Percentiles rank a stretch among this genome's conserved stretches.
Evolutionary conservation across 2,329 filamentous ascomycete genomes (phyloP).

Genomic region (Dichotomopilus funicola): DNA sequence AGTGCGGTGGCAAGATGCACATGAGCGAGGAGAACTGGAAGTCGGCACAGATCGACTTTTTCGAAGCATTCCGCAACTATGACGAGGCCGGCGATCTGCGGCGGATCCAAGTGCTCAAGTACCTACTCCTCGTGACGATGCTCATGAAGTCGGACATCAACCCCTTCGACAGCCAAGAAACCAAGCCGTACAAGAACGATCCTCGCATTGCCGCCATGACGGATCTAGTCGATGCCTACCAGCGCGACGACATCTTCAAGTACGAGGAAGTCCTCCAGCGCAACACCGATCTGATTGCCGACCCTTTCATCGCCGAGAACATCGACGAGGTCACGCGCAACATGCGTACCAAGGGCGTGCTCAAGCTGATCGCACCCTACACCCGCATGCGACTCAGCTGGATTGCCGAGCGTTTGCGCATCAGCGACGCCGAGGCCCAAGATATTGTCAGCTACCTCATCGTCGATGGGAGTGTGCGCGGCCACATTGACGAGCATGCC

Average conservation of each 20-base stretch:
- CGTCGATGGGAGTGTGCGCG: constrained; percentile 77
- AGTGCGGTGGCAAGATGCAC: constrained; percentile 99
- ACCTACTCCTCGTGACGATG: constrained; percentile 94
- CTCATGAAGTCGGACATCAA: constrained; percentile 98
- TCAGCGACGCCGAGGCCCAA: constrained; percentile 78
- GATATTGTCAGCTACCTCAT: constrained; percentile 96
- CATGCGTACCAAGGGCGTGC: constrained; percentile 92
- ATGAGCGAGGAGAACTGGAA: constrained; percentile 99
- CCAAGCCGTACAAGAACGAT: constrained; percentile 95
- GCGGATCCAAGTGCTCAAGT: constrained; percentile 94
- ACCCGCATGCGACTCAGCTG: constrained; percentile 83
- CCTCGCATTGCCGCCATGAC: constrained; percentile 96
- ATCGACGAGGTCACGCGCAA: constrained; percentile 98
- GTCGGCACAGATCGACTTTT: constrained; percentile 93
- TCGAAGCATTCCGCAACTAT: constrained; percentile 98
- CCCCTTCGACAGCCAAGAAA: constrained; percentile 97
- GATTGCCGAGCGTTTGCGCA: constrained; percentile 82
- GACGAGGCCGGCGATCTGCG: constrained; percentile 96
- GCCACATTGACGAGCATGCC: constrained; percentile 81
- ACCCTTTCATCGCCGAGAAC: constrained; percentile 96
- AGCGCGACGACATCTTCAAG: constrained; percentile 84
- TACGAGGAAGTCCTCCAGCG: constrained; percentile 84
- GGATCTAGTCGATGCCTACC: constrained; percentile 91
- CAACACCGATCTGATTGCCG: constrained; percentile 82
- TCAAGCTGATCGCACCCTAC: constrained; percentile 92